phyloP scores from a whole-genome alignment of 371 early-diverging fungal species.

The Zancudomyces culisetae region DNA sequence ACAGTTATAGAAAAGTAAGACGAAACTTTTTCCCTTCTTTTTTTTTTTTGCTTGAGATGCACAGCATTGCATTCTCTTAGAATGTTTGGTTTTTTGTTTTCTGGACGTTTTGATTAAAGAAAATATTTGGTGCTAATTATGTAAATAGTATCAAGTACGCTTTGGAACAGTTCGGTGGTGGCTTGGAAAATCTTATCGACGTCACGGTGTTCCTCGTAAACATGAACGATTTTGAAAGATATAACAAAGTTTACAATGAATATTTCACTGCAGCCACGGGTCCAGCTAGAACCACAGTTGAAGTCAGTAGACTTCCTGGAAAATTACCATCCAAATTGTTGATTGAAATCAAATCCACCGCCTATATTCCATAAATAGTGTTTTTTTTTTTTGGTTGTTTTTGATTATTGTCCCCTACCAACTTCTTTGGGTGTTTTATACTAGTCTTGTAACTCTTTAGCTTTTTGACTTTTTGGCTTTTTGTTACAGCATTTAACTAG shows the following conservation, averaged over 20 bases:
- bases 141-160: background rate
- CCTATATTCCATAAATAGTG: slow-evolving; percentile 1
- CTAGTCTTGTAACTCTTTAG: too few species aligned
- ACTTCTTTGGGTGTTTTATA: too few species aligned
- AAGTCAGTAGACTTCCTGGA: slow-evolving; percentile 3
- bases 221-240: slow-evolving; percentile 4
- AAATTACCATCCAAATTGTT: slow-evolving; percentile 2
- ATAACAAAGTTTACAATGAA: slow-evolving; percentile 6
- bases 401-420: too few species aligned
- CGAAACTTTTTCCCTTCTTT: too few species aligned
- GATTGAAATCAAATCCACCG: slow-evolving; percentile 6
- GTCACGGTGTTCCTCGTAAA: slow-evolving; percentile 6
- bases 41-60: too few species aligned
- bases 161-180: slow-evolving; percentile 2
- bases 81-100: too few species aligned
- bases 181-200: slow-evolving; percentile 2
- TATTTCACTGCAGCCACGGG: slow-evolving; percentile 1
- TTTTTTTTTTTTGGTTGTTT: background rate
- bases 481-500: too few species aligned
- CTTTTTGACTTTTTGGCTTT: too few species aligned
- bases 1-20: slow-evolving; percentile 25
- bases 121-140: too few species aligned
- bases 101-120: too few species aligned
- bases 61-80: too few species aligned
- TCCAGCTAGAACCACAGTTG: slow-evolving; percentile 6